Conservation (phyloP, 108 stramenopile genomes). For the Cylindrotheca closterium region DNA sequence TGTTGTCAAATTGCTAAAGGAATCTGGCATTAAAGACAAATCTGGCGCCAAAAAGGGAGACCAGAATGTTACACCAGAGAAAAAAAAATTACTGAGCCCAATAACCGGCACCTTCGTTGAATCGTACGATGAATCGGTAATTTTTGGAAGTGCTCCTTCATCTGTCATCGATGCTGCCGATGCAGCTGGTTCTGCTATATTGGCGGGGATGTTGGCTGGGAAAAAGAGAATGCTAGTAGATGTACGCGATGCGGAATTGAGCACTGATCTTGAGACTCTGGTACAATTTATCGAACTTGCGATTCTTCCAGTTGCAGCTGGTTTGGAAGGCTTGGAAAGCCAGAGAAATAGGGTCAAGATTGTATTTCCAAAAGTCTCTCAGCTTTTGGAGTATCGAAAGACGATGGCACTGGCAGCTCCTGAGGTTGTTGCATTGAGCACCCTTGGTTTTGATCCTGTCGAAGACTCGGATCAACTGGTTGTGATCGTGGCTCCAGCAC, state of each 20-base stretch:
- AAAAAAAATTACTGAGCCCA: neutral
- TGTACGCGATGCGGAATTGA: conserved; percentile 88
- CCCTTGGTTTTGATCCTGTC: conserved; percentile 82
- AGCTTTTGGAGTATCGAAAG: conserved; percentile 74
- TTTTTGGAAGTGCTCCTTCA: conserved; percentile 85
- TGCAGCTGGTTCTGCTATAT: conserved; percentile 80
- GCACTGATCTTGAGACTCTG: conserved; percentile 67
- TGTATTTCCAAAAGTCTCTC: conserved; percentile 88
- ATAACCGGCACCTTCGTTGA: conserved; percentile 12
- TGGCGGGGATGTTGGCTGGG: conserved; percentile 78
- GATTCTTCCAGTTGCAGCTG: conserved; percentile 84
- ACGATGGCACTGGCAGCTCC: conserved; percentile 85
- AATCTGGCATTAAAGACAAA: conserved; percentile 51
- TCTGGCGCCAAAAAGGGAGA: conserved; percentile 4
- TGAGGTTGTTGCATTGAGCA: conserved; percentile 83
- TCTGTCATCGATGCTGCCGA: conserved; percentile 87
- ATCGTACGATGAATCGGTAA: conserved; percentile 71
- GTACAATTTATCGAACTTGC: conserved; percentile 87
- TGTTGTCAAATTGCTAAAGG: conserved; percentile 60
- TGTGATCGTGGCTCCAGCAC: conserved; percentile 80
- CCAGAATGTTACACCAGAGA: too few relatives aligned
- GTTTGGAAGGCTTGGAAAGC: conserved; percentile 71
- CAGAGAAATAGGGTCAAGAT: conserved; percentile 83
- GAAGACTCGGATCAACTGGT: conserved; percentile 81
- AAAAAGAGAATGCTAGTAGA: conserved; percentile 91